Percentiles rank a stretch among this genome's conserved stretches.
phyloP scores from a whole-genome alignment of 2,329 filamentous ascomycete genomes.

The Alternaria longipes region DNA sequence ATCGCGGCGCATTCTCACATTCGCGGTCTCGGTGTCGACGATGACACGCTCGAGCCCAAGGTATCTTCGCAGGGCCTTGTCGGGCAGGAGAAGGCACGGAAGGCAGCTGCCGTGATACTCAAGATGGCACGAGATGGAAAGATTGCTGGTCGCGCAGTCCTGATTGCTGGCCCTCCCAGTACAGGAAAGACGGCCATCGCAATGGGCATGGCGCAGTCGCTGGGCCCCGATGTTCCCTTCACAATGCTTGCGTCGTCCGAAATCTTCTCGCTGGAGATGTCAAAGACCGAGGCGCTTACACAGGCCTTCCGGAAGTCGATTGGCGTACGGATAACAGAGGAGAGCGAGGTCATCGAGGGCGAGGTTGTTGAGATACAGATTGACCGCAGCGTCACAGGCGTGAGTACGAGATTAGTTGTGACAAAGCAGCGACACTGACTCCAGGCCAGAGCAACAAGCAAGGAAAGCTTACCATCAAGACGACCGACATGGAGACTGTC shows the following conservation, averaged over 20 bases:
- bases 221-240: constrained; percentile 94
- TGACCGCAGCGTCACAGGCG: constrained; percentile 92
- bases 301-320: constrained; percentile 99
- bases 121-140: constrained; percentile 99
- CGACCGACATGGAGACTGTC: constrained; percentile 98
- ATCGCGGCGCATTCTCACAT: constrained; percentile 99
- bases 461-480: constrained; percentile 99
- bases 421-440: constrained; percentile 19
- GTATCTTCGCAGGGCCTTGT: constrained; percentile 89
- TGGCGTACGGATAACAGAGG: constrained; percentile 96
- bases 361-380: constrained; percentile 99
- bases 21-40: constrained; percentile 90
- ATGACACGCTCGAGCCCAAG: constrained; percentile 88
- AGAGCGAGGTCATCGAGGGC: constrained; percentile 98
- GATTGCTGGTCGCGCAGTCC: constrained; percentile 92
- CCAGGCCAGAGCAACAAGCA: constrained; percentile 80
- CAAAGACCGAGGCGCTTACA: constrained; percentile 96
- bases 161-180: constrained; percentile 95
- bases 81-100: constrained; percentile 94
- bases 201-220: constrained; percentile 97
- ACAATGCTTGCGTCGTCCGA: constrained; percentile 95
- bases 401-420: constrained; percentile 42
- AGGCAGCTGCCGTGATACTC: constrained; percentile 93
- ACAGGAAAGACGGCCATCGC: constrained; percentile 98
- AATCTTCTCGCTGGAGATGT: constrained; percentile 99